Percentiles rank a stretch among this genome's conserved stretches.
Conservation (phyloP, 495 filamentous ascomycete genomes). For the Massariosphaeria phaeospora region DNA sequence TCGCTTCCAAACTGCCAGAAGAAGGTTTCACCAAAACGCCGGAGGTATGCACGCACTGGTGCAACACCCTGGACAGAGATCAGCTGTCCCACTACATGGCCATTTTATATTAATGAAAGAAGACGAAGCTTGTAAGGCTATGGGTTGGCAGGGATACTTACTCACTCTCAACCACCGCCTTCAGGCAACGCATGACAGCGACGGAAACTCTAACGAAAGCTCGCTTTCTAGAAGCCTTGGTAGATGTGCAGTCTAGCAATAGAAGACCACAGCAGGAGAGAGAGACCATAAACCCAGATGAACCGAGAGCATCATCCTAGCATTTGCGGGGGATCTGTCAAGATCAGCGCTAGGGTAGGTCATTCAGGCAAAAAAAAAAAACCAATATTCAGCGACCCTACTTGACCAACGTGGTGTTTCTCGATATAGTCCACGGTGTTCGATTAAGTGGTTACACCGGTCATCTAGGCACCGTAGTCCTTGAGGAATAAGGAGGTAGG, state of each 20-base stretch:
- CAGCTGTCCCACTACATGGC: conserved; percentile 7
- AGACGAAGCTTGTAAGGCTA: not conserved
- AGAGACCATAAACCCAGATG: not conserved
- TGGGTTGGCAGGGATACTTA: no score
- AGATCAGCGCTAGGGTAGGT: conserved; percentile 20
- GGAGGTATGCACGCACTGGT: no score
- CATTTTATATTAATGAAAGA: not conserved
- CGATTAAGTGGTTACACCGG: no score
- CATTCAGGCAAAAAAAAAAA: conserved; percentile 31
- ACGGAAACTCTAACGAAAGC: not conserved
- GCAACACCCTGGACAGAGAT: conserved; percentile 5
- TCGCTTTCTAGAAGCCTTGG: conserved; percentile 17
- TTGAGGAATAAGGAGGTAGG: no score
- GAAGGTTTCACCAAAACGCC: no score
- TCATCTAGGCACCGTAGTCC: no score
- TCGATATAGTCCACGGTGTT: no score
- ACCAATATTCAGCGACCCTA: not conserved
- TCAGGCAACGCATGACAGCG: no score
- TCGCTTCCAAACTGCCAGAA: no score
- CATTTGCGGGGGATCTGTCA: conserved; percentile 28
- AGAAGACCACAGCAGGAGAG: not conserved
- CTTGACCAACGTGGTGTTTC: not conserved
- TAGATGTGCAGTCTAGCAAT: not conserved
- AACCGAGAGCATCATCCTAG: conserved; percentile 16
- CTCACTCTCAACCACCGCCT: no score